phyloP scores from a whole-genome alignment of 2,329 filamentous ascomycete species.

The Neofusicoccum sp. region DNA sequence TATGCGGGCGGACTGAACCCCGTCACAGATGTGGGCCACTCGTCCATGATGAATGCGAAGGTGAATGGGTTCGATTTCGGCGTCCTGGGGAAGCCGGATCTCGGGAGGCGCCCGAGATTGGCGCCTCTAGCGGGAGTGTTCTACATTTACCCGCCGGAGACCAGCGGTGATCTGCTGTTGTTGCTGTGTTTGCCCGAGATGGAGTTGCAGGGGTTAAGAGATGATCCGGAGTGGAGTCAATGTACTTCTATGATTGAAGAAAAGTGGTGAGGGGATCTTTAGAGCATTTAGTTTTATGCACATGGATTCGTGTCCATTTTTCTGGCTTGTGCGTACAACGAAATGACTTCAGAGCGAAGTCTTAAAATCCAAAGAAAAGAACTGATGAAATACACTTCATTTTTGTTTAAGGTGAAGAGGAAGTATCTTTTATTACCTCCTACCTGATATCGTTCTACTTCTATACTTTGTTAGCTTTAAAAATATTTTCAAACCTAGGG shows the following conservation, averaged over 20 bases:
- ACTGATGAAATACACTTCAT: too few species aligned
- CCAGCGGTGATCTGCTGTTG: background rate
- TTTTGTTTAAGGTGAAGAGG: too few species aligned
- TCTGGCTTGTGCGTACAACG: too few species aligned
- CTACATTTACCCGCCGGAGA: slow-evolving; percentile 22
- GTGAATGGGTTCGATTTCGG: slow-evolving; percentile 25
- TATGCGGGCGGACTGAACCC: slow-evolving; percentile 30
- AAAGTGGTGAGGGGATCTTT: background rate
- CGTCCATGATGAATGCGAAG: slow-evolving; percentile 26
- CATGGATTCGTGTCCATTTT: too few species aligned
- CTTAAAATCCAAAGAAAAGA: too few species aligned
- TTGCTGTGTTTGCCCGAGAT: background rate
- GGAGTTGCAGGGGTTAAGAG: background rate
- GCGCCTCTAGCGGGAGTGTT: slow-evolving; percentile 14
- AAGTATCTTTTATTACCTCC: too few species aligned
- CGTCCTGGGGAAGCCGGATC: slow-evolving; percentile 23
- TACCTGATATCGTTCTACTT: too few species aligned
- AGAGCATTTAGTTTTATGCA: too few species aligned
- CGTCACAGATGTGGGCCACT: slow-evolving; percentile 24
- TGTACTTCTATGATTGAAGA: background rate
- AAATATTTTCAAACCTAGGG: too few species aligned
- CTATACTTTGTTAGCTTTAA: too few species aligned
- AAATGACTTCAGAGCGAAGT: too few species aligned
- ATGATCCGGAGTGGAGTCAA: background rate
- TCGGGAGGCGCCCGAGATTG: slow-evolving; percentile 17